phyloP scores from a whole-genome alignment of 192 early-diverging fungal species.

The Anaeromyces robustus region DNA sequence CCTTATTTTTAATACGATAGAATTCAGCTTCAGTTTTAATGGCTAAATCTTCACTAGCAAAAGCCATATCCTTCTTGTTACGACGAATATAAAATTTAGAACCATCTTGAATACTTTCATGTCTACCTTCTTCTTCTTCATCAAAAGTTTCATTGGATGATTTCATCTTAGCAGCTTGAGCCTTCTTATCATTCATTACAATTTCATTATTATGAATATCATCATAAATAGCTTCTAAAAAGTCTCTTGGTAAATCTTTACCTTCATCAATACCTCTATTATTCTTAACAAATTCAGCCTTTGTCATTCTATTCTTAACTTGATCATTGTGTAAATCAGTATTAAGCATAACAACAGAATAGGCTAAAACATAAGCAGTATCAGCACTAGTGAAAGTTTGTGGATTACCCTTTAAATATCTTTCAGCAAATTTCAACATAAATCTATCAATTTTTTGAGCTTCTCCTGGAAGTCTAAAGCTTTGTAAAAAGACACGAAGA shows the following conservation, averaged over 20 bases:
- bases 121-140: constrained; percentile 20
- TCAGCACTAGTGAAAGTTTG: constrained; percentile 70
- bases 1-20: constrained; percentile 7
- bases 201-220: constrained; percentile 75
- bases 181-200: constrained; percentile 80
- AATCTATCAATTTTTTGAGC: constrained; percentile 92
- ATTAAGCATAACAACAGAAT: constrained; percentile 85
- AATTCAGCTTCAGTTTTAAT: neutral
- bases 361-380: constrained; percentile 83
- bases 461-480: constrained; percentile 83
- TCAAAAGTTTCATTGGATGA: constrained; percentile 23
- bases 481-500: constrained; percentile 65
- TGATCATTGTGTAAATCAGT: constrained; percentile 82
- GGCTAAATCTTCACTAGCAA: constrained; percentile 8
- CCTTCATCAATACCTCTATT: constrained; percentile 89
- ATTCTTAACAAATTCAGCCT: constrained; percentile 71
- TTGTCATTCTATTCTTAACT: constrained; percentile 72
- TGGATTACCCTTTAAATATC: constrained; percentile 72
- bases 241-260: constrained; percentile 52
- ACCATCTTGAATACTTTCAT: constrained; percentile 4
- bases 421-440: constrained; percentile 94
- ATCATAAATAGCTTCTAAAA: constrained; percentile 61
- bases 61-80: constrained; percentile 11
- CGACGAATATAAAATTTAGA: neutral
- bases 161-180: constrained; percentile 24